Evolutionary conservation across 352 stramenopile species (phyloP).

Genomic region (Phytophthora europaea): DNA sequence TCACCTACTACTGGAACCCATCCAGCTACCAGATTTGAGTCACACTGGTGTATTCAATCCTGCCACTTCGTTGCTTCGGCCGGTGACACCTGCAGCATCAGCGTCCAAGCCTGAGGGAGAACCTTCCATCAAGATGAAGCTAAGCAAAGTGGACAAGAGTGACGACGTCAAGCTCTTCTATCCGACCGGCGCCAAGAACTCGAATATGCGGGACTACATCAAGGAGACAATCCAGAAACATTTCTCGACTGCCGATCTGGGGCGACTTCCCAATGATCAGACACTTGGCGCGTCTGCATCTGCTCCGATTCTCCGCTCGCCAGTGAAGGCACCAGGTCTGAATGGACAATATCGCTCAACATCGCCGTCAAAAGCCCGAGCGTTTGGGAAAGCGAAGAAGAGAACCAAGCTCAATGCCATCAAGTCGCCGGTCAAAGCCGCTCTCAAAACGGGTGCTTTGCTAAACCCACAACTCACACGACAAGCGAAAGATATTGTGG

Average conservation of each 20-base stretch:
- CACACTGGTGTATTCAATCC: conserved; percentile 61
- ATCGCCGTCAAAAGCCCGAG: conserved; percentile 19
- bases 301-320: conserved; percentile 21
- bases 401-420: conserved; percentile 31
- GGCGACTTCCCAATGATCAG: neutral
- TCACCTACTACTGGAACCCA: conserved; percentile 67
- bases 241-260: conserved; percentile 24
- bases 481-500: conserved; percentile 70
- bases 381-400: conserved; percentile 22
- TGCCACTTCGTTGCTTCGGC: conserved; percentile 21
- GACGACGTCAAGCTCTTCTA: conserved; percentile 75
- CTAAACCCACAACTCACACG: conserved; percentile 64
- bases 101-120: conserved; percentile 8
- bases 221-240: conserved; percentile 67
- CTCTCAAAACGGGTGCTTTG: conserved; percentile 31
- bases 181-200: conserved; percentile 73
- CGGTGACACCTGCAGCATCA: conserved; percentile 20
- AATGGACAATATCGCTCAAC: conserved; percentile 4
- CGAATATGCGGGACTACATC: conserved; percentile 79
- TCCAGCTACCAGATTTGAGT: conserved; percentile 66
- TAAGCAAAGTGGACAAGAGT: conserved; percentile 43
- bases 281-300: conserved; percentile 32
- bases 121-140: conserved; percentile 29
- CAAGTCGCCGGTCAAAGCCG: conserved; percentile 32
- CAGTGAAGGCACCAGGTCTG: neutral